phyloP scores from a whole-genome alignment of 129 eudicot genomes.

The Helichrysum umbraculigerum region DNA sequence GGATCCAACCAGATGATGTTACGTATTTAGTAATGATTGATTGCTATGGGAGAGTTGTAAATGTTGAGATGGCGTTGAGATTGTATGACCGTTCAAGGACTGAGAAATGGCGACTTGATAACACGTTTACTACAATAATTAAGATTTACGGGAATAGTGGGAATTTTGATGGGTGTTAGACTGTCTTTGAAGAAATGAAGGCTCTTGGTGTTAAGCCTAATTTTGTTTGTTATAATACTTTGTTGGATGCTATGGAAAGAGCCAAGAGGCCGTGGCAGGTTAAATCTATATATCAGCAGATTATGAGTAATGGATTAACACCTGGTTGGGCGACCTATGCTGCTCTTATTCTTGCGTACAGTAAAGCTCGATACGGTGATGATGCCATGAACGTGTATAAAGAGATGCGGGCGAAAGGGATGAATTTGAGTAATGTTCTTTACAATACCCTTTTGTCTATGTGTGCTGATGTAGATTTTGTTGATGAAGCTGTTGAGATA shows the following conservation, averaged over 20 bases:
- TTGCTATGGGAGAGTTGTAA: slow-evolving; percentile 71
- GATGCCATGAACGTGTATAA: slow-evolving; percentile 77
- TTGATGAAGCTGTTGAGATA: slow-evolving; percentile 68
- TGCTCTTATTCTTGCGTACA: slow-evolving; percentile 64
- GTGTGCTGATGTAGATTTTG: slow-evolving; percentile 79
- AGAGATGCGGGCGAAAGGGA: slow-evolving; percentile 75
- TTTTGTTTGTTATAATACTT: slow-evolving; percentile 54
- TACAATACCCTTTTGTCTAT: slow-evolving; percentile 77
- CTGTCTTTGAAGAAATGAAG: slow-evolving; percentile 92
- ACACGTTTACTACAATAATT: slow-evolving; percentile 68
- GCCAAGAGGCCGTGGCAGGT: slow-evolving; percentile 96
- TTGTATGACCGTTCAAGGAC: slow-evolving; percentile 82
- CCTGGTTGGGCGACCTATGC: slow-evolving; percentile 80
- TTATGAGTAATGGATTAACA: slow-evolving; percentile 53
- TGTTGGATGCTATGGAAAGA: slow-evolving; percentile 92
- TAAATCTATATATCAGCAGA: slow-evolving; percentile 69
- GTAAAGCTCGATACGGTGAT: slow-evolving; percentile 72
- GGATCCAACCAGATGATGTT: slow-evolving; percentile 68
- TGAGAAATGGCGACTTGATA: slow-evolving; percentile 77
- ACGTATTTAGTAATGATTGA: slow-evolving; percentile 85
- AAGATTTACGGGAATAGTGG: slow-evolving; percentile 57
- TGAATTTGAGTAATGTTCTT: slow-evolving; percentile 57
- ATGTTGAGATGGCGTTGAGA: slow-evolving; percentile 68
- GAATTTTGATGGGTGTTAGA: slow-evolving; percentile 90
- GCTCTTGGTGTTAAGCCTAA: slow-evolving; percentile 73